phyloP scores from a whole-genome alignment of 495 filamentous ascomycete species.

The Lepraria neglecta region DNA sequence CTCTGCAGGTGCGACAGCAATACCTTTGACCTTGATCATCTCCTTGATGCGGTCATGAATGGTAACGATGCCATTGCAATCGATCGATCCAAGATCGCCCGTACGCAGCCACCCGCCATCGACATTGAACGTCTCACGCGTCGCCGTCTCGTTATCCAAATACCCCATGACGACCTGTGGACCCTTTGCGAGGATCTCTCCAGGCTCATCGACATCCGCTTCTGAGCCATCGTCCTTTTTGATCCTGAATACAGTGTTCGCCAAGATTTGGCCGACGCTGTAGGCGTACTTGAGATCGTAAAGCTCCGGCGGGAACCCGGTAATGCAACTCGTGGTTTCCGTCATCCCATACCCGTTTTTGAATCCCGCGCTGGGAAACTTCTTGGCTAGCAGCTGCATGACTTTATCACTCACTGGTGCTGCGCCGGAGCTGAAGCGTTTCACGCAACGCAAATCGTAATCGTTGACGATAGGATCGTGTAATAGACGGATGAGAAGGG shows the following conservation, averaged over 20 bases:
- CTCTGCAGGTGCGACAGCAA: constrained; percentile 45
- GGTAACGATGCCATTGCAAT: not conserved
- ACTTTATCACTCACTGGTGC: too few species aligned
- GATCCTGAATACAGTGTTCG: not conserved
- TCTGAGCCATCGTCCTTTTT: not conserved
- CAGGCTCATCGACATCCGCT: not conserved
- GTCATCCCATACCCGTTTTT: too few species aligned
- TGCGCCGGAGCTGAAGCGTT: too few species aligned
- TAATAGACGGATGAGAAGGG: too few species aligned
- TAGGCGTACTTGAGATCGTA: too few species aligned
- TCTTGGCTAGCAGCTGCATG: too few species aligned
- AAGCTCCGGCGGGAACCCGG: too few species aligned
- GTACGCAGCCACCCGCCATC: not conserved
- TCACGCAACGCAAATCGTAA: too few species aligned
- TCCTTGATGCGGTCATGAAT: constrained; percentile 43
- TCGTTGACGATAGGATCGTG: too few species aligned
- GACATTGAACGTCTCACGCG: not conserved
- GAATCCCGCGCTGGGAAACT: too few species aligned
- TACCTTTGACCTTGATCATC: constrained; percentile 68
- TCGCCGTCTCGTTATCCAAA: not conserved
- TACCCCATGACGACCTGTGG: not conserved
- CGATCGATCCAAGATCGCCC: not conserved
- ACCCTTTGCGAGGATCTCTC: not conserved
- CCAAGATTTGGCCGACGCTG: not conserved
- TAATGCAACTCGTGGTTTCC: too few species aligned